These are phyloP conservation scores for Phellopilus nigrolimitatus DNA, from an alignment of 1,284 basidiomycete genomes.

Conservation along the genomic window DNA sequence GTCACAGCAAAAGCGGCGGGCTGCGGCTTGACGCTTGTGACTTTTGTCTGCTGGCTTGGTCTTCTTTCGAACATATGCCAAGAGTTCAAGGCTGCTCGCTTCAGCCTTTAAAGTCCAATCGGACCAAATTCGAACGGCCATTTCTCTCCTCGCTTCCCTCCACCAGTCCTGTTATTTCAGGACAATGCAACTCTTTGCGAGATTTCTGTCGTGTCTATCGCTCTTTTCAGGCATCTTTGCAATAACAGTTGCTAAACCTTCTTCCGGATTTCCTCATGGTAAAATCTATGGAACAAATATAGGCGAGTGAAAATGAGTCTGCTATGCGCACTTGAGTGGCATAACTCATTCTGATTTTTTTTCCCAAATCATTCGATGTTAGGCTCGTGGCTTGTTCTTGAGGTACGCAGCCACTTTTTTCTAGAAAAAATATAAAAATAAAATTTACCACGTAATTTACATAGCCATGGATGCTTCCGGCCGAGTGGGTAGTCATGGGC, in stretches of 20 bases:
- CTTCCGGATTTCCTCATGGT: slow-evolving; percentile 1
- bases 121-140: too few relatives aligned
- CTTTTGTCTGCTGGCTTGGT: too few relatives aligned
- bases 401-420: slow-evolving; percentile 24
- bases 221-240: background rate
- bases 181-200: too few relatives aligned
- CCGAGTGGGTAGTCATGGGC: slow-evolving; percentile 65
- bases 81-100: too few relatives aligned
- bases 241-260: background rate
- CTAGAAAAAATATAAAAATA: background rate
- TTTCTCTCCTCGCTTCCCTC: too few relatives aligned
- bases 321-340: background rate
- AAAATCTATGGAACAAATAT: slow-evolving; percentile 68
- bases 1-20: too few relatives aligned
- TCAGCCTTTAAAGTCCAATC: too few relatives aligned
- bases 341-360: slow-evolving; percentile 6
- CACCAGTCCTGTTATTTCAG: too few relatives aligned
- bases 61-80: too few relatives aligned
- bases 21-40: too few relatives aligned
- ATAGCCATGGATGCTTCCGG: slow-evolving; percentile 62
- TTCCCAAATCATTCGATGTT: background rate
- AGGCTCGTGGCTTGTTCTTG: slow-evolving; percentile 47
- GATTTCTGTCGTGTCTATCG: too few relatives aligned
- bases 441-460: background rate
- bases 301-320: slow-evolving; percentile 44